phyloP scores from a whole-genome alignment of 2,329 filamentous ascomycete genomes.

The Sphaerulina musiva region DNA sequence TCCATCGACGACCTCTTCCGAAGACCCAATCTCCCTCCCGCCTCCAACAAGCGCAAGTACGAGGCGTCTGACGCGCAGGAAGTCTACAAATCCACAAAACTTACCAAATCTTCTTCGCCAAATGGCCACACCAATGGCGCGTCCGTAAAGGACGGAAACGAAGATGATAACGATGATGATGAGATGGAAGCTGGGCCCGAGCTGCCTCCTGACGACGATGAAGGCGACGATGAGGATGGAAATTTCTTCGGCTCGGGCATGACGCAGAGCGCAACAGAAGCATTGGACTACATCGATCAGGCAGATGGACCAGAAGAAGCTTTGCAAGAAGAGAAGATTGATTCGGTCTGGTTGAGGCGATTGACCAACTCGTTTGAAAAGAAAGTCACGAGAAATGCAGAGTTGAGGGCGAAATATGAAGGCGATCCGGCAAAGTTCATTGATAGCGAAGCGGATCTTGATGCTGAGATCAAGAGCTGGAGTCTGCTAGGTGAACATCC shows the following conservation, averaged over 20 bases:
- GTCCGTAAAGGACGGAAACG: constrained; percentile 47
- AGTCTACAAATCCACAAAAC: constrained; percentile 56
- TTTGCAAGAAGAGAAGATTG: constrained; percentile 65
- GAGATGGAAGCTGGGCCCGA: constrained; percentile 36
- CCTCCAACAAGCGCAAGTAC: constrained; percentile 51
- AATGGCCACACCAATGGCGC: constrained; percentile 45
- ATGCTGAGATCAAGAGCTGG: constrained; percentile 77
- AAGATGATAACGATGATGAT: constrained; percentile 39
- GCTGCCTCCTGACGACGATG: constrained; percentile 43
- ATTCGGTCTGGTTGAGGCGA: constrained; percentile 74
- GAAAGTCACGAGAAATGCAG: constrained; percentile 83
- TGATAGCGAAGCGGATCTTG: constrained; percentile 78
- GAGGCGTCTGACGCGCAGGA: constrained; percentile 50
- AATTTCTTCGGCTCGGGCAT: constrained; percentile 94
- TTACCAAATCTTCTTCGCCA: constrained; percentile 43
- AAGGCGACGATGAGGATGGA: constrained; percentile 76
- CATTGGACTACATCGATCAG: constrained; percentile 80
- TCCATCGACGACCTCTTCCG: constrained; percentile 60
- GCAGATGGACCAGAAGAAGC: constrained; percentile 47
- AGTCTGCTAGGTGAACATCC: constrained; percentile 83
- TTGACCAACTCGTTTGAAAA: constrained; percentile 80
- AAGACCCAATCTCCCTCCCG: constrained; percentile 44
- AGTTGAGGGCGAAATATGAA: constrained; percentile 79
- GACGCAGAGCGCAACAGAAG: constrained; percentile 69
- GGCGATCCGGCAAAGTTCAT: constrained; percentile 75